Evolutionary conservation across 192 early-diverging fungal species (phyloP).

Genomic region (Coemansia sp.): DNA sequence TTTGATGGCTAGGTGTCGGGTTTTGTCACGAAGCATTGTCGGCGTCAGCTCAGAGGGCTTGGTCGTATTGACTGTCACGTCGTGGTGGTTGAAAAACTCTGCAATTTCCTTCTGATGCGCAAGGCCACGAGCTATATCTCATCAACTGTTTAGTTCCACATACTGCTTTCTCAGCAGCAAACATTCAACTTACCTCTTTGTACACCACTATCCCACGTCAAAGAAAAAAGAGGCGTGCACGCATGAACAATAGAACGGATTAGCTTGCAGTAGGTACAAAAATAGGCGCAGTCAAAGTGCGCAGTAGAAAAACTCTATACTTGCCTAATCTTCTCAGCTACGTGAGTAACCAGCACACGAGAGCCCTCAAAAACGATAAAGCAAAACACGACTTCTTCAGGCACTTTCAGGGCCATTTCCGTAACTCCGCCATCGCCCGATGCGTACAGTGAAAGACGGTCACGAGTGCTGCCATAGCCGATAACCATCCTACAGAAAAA

Average conservation of each 20-base stretch:
- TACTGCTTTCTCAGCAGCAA: not conserved
- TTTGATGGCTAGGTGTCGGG: conserved; percentile 45
- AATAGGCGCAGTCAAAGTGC: not conserved
- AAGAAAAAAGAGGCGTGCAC: not conserved
- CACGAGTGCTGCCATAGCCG: conserved; percentile 44
- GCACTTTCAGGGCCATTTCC: conserved; percentile 41
- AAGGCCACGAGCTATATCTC: conserved; percentile 43
- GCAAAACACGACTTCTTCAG: conserved; percentile 38
- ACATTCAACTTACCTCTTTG: conserved; percentile 23
- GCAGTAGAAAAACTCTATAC: conserved; percentile 2
- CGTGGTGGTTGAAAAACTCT: conserved; percentile 41
- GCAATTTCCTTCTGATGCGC: conserved; percentile 45
- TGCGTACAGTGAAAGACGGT: conserved; percentile 37
- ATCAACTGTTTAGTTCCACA: not conserved
- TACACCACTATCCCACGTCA: conserved; percentile 22
- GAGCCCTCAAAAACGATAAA: conserved; percentile 46
- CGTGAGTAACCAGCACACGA: conserved; percentile 45
- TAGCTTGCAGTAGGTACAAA: conserved; percentile 8
- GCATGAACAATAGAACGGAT: not conserved
- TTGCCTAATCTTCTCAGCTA: conserved; percentile 52
- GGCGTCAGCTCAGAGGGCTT: conserved; percentile 45
- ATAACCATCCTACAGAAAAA: conserved; percentile 41
- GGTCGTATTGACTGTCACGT: conserved; percentile 47
- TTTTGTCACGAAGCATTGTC: conserved; percentile 41
- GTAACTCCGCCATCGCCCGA: conserved; percentile 30